Percentiles rank a stretch among this genome's conserved stretches.
Conservation (phyloP, 1,139 yeast species). For the Debaryomyces robertsiae region DNA sequence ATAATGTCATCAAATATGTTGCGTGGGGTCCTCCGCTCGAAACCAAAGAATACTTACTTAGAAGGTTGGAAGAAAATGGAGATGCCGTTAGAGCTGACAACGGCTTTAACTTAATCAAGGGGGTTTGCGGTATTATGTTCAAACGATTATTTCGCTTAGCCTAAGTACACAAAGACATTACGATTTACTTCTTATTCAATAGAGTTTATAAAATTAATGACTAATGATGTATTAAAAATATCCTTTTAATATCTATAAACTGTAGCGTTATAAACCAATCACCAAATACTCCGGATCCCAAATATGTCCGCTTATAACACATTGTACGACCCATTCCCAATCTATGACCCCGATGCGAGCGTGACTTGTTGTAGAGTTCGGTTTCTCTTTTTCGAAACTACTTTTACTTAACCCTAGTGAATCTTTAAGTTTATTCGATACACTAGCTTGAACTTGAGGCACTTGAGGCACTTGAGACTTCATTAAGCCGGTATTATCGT, state of each 20-base stretch:
- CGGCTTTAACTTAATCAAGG: constrained; percentile 74
- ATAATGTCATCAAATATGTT: constrained; percentile 86
- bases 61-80: constrained; percentile 95
- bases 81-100: constrained; percentile 91
- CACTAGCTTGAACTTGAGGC: neutral
- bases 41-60: constrained; percentile 84
- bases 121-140: constrained; percentile 48
- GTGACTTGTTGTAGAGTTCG: constrained; percentile 8
- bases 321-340: constrained; percentile 81
- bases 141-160: constrained; percentile 38
- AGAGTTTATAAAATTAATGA: constrained; percentile 7
- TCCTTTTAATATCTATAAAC: neutral
- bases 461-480: constrained; percentile 1
- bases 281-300: constrained; percentile 21
- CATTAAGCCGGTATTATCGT: constrained; percentile 24
- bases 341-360: constrained; percentile 35
- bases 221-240: constrained; percentile 2
- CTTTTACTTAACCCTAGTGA: constrained; percentile 1
- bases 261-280: neutral
- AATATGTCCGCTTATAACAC: constrained; percentile 54
- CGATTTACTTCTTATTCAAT: constrained; percentile 2
- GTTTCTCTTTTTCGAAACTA: neutral
- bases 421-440: no score
- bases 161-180: constrained; percentile 9
- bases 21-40: constrained; percentile 98